Evolutionary conservation across 495 filamentous ascomycete species (phyloP).

Genomic region (Lentithecium fluviatile): DNA sequence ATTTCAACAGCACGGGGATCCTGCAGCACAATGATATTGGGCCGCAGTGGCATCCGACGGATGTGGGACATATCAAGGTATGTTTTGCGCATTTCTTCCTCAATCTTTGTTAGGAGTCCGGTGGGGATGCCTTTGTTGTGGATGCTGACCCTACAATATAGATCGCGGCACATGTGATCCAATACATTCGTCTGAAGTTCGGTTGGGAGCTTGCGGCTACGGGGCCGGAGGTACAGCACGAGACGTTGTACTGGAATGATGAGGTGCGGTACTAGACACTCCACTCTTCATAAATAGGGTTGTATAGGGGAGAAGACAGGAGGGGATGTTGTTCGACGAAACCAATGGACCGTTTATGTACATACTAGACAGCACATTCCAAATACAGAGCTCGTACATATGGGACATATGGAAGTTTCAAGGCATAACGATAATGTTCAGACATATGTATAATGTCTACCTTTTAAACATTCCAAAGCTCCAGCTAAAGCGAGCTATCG

Average conservation of each 20-base stretch:
- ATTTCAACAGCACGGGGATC: slow-evolving; percentile 66
- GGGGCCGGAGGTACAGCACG: slow-evolving; percentile 61
- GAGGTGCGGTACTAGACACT: slow-evolving; percentile 10
- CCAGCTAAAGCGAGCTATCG: neutral
- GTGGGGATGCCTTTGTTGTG: too few relatives aligned
- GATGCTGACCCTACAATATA: too few relatives aligned
- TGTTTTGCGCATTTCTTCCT: neutral
- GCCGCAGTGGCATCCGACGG: slow-evolving; percentile 63
- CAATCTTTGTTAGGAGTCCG: too few relatives aligned
- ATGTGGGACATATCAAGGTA: slow-evolving; percentile 63
- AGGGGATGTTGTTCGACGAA: too few relatives aligned
- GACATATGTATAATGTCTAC: neutral
- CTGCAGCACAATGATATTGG: slow-evolving; percentile 69
- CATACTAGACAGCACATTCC: too few relatives aligned
- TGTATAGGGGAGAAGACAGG: too few relatives aligned
- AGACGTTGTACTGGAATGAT: slow-evolving; percentile 36
- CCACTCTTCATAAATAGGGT: neutral
- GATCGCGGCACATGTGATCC: slow-evolving; percentile 62
- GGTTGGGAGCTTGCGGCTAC: slow-evolving; percentile 61
- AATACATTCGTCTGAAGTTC: slow-evolving; percentile 55
- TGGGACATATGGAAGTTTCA: too few relatives aligned
- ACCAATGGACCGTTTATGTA: too few relatives aligned
- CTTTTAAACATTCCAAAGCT: neutral
- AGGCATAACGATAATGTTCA: too few relatives aligned
- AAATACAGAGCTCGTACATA: too few relatives aligned